These are phyloP conservation scores for Fusarium kyushuense DNA, from an alignment of 2,329 filamentous ascomycete genomes.

Conservation along the genomic window DNA sequence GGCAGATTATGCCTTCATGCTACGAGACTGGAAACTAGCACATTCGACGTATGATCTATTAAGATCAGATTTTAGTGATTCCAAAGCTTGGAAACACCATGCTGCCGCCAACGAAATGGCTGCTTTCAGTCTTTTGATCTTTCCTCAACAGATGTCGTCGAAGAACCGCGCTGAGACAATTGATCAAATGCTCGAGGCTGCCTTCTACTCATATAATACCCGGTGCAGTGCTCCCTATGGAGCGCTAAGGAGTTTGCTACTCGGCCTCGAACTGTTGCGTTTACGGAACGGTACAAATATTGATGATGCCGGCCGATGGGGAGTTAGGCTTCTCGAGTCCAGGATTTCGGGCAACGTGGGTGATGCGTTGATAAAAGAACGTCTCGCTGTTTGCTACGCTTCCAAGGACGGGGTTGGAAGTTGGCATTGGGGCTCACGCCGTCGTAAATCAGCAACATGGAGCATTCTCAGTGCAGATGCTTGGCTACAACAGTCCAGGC, in stretches of 20 bases:
- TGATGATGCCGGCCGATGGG: conserved; percentile 91
- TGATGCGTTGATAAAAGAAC: conserved; percentile 85
- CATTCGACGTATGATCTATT: conserved; percentile 93
- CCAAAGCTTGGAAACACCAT: conserved; percentile 97
- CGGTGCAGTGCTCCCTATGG: conserved; percentile 84
- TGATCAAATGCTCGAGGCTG: conserved; percentile 88
- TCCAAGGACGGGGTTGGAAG: conserved; percentile 76
- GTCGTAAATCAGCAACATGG: conserved; percentile 91
- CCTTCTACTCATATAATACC: conserved; percentile 91
- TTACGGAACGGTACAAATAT: conserved; percentile 82
- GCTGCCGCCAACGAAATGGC: conserved; percentile 97
- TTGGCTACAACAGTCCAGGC: conserved; percentile 83
- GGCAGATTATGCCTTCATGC: conserved; percentile 96
- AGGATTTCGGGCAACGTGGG: conserved; percentile 80
- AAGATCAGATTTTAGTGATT: conserved; percentile 88
- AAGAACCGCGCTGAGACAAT: conserved; percentile 85
- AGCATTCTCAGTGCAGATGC: conserved; percentile 83
- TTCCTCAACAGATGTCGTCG: conserved; percentile 76
- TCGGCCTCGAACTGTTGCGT: conserved; percentile 85
- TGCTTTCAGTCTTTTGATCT: conserved; percentile 83
- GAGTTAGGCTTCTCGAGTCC: conserved; percentile 81
- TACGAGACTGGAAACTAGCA: conserved; percentile 94
- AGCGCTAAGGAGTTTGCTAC: conserved; percentile 79
- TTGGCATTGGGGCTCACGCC: conserved; percentile 76
- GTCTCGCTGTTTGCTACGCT: conserved; percentile 85